Conservation (phyloP, 352 stramenopile species). For the Globisporangium rhizosaccharum region DNA sequence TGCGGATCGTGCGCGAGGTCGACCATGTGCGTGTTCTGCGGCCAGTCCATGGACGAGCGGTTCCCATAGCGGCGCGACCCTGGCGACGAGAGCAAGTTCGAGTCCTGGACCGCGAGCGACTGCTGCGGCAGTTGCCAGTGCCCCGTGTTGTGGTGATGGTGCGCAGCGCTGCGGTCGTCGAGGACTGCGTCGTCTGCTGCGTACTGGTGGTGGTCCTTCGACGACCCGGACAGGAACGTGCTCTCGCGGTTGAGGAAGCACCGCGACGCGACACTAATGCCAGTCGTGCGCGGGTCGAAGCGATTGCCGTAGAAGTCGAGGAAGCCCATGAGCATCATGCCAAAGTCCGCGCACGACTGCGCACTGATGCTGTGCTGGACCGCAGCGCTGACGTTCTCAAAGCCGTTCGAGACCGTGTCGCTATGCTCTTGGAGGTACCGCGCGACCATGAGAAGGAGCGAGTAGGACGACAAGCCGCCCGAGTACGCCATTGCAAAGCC, state of each 20-base stretch:
- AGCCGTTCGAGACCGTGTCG: conserved; percentile 57
- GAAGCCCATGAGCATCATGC: conserved; percentile 94
- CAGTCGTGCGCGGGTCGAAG: conserved; percentile 87
- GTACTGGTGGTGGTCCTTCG: conserved; percentile 41
- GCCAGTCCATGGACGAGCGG: conserved; percentile 60
- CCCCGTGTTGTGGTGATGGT: conserved; percentile 15
- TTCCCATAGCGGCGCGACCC: conserved; percentile 63
- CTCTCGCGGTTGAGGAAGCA: conserved; percentile 81
- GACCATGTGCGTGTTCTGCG: conserved; percentile 29
- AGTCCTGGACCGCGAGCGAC: conserved; percentile 33
- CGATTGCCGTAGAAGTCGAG: conserved; percentile 97
- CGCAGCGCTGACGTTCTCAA: conserved; percentile 52
- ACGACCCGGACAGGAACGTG: conserved; percentile 15
- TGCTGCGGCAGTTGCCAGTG: conserved; percentile 61
- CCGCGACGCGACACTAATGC: conserved; percentile 82
- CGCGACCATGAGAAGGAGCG: conserved; percentile 93
- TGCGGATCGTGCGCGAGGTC: conserved; percentile 79
- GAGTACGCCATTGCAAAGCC: conserved; percentile 94
- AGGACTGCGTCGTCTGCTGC: conserved; percentile 38
- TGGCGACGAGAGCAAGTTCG: conserved; percentile 50
- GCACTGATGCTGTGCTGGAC: conserved; percentile 54
- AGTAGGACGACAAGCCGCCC: conserved; percentile 95
- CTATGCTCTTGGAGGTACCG: conserved; percentile 90
- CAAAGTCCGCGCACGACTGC: conserved; percentile 86
- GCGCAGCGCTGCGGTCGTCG: conserved; percentile 35